Conservation (phyloP, 208 protist species). For the Leishmania aethiopica region DNA sequence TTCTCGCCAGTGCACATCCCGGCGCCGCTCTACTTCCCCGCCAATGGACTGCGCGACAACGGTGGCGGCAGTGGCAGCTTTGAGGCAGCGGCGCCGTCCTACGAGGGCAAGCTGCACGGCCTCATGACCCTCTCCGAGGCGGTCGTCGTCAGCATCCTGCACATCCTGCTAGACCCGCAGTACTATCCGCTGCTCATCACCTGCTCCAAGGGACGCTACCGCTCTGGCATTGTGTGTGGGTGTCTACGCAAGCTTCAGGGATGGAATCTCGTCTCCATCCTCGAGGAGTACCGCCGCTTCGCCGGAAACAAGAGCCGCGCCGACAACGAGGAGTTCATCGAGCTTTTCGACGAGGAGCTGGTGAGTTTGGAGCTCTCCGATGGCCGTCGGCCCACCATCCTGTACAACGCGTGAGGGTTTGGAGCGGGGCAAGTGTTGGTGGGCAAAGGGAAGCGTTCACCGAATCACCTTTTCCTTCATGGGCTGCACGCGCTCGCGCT, state of each 20-base stretch:
- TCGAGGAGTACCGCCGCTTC: conserved; percentile 98
- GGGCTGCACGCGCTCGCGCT: background rate
- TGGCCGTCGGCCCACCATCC: conserved; percentile 66
- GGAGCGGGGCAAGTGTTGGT: background rate
- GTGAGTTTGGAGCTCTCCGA: conserved; percentile 82
- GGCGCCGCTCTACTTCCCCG: conserved; percentile 23
- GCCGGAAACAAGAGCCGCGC: conserved; percentile 92
- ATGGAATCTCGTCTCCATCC: conserved; percentile 98
- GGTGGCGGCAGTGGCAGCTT: background rate
- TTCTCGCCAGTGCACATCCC: conserved; percentile 27
- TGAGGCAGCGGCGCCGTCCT: conserved; percentile 16
- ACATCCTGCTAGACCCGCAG: conserved; percentile 93
- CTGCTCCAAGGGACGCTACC: conserved; percentile 96
- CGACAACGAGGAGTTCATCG: conserved; percentile 99
- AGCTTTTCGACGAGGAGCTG: conserved; percentile 98
- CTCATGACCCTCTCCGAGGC: conserved; percentile 87
- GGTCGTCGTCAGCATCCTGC: conserved; percentile 92
- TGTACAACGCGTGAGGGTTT: conserved; percentile 43
- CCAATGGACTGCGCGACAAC: background rate
- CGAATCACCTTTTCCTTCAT: no score
- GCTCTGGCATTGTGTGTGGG: conserved; percentile 97
- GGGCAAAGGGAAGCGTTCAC: background rate
- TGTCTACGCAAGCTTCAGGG: conserved; percentile 97
- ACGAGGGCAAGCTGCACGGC: conserved; percentile 30
- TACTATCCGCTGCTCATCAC: conserved; percentile 97